Evolutionary conservation across 306 rosid species (phyloP), one percentile per base, ranked within the genome.

Genomic region (Acacia crassicarpa): DNA sequence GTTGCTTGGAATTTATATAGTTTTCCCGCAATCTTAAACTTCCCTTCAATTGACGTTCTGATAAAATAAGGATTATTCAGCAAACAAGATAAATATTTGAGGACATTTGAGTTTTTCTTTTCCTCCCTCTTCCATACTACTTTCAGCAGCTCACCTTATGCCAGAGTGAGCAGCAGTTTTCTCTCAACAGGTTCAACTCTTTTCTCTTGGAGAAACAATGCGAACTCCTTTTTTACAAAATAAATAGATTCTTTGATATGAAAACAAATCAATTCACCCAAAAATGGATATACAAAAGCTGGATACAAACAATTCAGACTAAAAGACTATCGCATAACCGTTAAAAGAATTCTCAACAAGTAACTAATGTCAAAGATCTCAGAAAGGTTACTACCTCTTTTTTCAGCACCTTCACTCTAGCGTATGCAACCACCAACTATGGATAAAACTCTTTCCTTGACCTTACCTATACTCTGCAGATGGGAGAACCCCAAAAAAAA

Each of bases 381-480:
- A 43, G 67, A 41, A 43, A 76, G 51, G 71, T 44, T 38, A 54
- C 19, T 58, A 70, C 58, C 61, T 54, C 45, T 23, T 46, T 41
- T 25, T 23, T 79, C 53, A 41, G 14, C 54, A 63, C 61, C 41
- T 75, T 75, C 23, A 46, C 10, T 74, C 84, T 82, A 87, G 44
- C 53, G 43, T 84, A 67, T 79, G 80, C 88, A 72, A 41, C 80
- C 75, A 51, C 85, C 88, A 72, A 76, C 15, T 22, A 82, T 43
- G 25, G 22, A 62, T 61, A 84, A 72, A 56, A 84, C 86, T 63
- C 80, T 87, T 76, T 79, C 79, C 86, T 79, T 87, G 71, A 82
- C 71, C 80, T 82, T 80, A 79, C 87, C 85, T 44, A 82, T 85
- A 49, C 38, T 85, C 99, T 95, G 98, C 85, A 83, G 25, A 83